These are phyloP conservation scores for Eimeria zaria DNA, from an alignment of 169 alveolate species.

Conservation along the genomic window DNA sequence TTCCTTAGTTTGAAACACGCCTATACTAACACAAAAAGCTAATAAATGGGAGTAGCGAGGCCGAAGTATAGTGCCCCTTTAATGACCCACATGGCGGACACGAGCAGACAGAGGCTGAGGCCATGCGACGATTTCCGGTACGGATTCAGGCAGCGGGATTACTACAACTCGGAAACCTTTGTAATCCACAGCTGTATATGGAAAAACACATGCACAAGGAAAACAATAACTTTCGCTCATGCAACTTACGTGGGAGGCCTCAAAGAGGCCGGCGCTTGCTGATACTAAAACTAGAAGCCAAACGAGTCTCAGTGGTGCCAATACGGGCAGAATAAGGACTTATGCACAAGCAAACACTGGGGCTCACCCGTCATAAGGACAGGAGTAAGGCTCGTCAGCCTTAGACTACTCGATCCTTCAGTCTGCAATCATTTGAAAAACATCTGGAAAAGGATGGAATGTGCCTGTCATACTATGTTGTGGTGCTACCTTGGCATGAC, in stretches of 20 bases:
- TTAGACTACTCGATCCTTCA: background rate
- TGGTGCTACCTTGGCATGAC: background rate
- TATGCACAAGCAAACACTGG: background rate
- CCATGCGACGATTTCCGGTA: constrained; percentile 77
- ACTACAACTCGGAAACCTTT: constrained; percentile 83
- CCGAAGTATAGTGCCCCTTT: background rate
- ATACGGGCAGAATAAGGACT: background rate
- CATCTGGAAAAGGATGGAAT: background rate
- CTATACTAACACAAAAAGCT: background rate
- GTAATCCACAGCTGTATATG: constrained; percentile 81
- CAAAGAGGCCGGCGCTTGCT: background rate
- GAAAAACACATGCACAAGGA: background rate
- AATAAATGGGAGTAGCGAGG: background rate
- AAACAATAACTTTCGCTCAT: background rate
- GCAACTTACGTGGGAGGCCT: background rate
- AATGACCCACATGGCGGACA: constrained; percentile 60
- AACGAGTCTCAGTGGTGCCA: background rate
- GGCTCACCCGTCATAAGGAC: constrained; percentile 67
- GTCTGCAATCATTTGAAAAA: background rate
- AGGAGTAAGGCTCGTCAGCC: constrained; percentile 47
- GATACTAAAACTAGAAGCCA: background rate
- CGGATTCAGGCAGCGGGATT: constrained; percentile 66
- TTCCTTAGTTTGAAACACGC: background rate
- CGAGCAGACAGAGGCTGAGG: constrained; percentile 81
- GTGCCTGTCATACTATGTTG: background rate